phyloP scores from a whole-genome alignment of 352 stramenopile species.

The Phytopythium montanum region DNA sequence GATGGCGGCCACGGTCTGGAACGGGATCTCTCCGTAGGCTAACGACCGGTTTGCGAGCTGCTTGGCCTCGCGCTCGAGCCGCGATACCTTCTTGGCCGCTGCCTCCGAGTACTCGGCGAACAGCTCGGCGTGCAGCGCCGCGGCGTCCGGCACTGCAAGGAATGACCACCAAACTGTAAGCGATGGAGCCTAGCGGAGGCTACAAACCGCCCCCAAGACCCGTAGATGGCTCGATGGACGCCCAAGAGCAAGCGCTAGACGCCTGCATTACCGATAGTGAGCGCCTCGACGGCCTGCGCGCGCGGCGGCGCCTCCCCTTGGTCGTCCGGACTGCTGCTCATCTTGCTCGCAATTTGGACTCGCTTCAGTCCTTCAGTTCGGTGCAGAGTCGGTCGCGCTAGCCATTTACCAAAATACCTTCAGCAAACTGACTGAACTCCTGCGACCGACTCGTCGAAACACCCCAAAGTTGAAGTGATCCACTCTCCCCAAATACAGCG shows the following conservation, averaged over 20 bases:
- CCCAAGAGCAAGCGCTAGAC: not conserved
- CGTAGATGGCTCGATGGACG: not conserved
- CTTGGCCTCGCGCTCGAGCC: slow-evolving; percentile 63
- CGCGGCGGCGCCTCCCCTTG: not conserved
- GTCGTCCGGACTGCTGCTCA: not conserved
- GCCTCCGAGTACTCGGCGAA: slow-evolving; percentile 44
- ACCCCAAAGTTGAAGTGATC: slow-evolving; percentile 6
- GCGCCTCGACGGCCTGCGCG: slow-evolving; percentile 6
- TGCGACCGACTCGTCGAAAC: not conserved
- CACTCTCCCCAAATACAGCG: not conserved
- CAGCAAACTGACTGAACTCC: not conserved
- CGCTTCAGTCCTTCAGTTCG: not conserved
- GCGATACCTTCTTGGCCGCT: slow-evolving; percentile 51
- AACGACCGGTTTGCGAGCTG: slow-evolving; percentile 59
- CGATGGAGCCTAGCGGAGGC: not conserved
- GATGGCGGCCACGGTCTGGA: slow-evolving; percentile 48
- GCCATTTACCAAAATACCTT: not conserved
- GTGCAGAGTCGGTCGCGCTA: not conserved
- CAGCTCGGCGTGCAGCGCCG: slow-evolving; percentile 39
- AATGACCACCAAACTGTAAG: slow-evolving; percentile 1
- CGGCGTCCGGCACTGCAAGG: slow-evolving; percentile 38
- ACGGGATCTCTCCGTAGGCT: slow-evolving; percentile 63
- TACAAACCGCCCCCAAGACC: not conserved
- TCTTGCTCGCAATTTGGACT: not conserved
- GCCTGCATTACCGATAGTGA: slow-evolving; percentile 4